These are phyloP conservation scores for Obba rivulosa DNA, from an alignment of 768 basidiomycete genomes.

Conservation along the genomic window DNA sequence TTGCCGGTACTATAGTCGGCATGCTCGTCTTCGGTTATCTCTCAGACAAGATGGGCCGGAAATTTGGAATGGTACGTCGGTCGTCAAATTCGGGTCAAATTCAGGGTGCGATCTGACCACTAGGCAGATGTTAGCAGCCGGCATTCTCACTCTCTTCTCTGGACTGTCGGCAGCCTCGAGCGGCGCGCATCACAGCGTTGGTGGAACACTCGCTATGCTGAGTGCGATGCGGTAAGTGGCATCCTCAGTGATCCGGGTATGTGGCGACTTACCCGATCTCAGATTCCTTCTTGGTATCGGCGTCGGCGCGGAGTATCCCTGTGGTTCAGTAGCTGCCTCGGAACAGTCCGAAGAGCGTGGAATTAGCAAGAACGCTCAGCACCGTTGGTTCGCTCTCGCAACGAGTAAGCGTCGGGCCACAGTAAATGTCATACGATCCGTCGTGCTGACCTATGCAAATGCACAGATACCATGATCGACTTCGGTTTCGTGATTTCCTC, in stretches of 20 bases:
- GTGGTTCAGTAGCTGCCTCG: slow-evolving; percentile 82
- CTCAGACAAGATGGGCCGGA: slow-evolving; percentile 83
- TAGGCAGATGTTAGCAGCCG: slow-evolving; percentile 77
- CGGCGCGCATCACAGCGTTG: slow-evolving; percentile 67
- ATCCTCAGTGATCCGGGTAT: neutral
- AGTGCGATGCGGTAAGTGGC: slow-evolving; percentile 63
- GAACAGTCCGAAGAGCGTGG: slow-evolving; percentile 85
- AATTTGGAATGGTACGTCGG: slow-evolving; percentile 79
- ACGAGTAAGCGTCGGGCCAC: slow-evolving; percentile 61
- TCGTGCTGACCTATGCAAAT: slow-evolving; percentile 1
- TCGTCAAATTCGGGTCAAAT: too few species aligned
- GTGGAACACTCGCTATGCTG: slow-evolving; percentile 73
- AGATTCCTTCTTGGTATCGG: slow-evolving; percentile 89
- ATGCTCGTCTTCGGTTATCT: slow-evolving; percentile 81
- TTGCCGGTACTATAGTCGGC: slow-evolving; percentile 84
- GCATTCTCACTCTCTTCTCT: slow-evolving; percentile 81
- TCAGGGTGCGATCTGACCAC: too few species aligned
- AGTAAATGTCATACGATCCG: neutral
- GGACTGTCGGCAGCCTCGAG: slow-evolving; percentile 76
- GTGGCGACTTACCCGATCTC: neutral
- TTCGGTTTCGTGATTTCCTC: slow-evolving; percentile 73
- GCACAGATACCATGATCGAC: slow-evolving; percentile 78
- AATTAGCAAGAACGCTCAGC: slow-evolving; percentile 74
- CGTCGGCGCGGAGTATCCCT: slow-evolving; percentile 85
- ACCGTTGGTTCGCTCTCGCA: slow-evolving; percentile 82